Conservation (phyloP, 345 rosid genomes). For the Eucalyptus paniculata region DNA sequence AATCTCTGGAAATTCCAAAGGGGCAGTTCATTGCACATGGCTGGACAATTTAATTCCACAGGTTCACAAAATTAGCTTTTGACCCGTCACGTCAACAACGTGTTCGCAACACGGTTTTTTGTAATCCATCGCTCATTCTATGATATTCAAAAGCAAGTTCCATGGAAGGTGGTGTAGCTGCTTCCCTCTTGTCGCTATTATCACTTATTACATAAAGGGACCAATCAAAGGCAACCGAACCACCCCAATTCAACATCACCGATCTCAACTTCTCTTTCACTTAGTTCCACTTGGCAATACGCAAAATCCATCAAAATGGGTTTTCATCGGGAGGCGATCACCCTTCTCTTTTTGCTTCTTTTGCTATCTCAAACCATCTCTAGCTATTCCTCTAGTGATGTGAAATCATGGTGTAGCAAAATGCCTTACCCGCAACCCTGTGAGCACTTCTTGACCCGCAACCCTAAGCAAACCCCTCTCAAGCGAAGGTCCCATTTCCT, state of each 20-base stretch:
- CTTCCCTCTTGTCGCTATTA: not conserved
- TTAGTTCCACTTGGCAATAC: not conserved
- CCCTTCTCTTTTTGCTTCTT: not conserved
- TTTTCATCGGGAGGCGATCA: not conserved
- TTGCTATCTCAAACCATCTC: not conserved
- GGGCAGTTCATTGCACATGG: not conserved
- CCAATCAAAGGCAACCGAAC: not conserved
- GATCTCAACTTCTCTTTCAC: not conserved
- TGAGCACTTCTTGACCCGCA: not conserved
- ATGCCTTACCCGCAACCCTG: not conserved
- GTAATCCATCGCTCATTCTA: not conserved
- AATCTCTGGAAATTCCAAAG: not conserved
- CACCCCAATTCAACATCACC: not conserved
- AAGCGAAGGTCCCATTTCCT: not conserved
- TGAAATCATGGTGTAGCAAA: not conserved
- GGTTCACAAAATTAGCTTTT: no score
- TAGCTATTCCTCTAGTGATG: not conserved
- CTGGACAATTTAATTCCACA: no score
- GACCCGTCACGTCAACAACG: not conserved
- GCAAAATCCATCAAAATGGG: conserved; percentile 17
- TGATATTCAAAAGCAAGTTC: not conserved
- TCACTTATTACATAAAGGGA: not conserved
- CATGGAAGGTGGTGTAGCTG: not conserved
- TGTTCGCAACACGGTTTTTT: not conserved
- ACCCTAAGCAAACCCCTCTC: not conserved